These are phyloP conservation scores for Anethum foeniculum DNA, from an alignment of 140 eudicot genomes.

Conservation along the genomic window DNA sequence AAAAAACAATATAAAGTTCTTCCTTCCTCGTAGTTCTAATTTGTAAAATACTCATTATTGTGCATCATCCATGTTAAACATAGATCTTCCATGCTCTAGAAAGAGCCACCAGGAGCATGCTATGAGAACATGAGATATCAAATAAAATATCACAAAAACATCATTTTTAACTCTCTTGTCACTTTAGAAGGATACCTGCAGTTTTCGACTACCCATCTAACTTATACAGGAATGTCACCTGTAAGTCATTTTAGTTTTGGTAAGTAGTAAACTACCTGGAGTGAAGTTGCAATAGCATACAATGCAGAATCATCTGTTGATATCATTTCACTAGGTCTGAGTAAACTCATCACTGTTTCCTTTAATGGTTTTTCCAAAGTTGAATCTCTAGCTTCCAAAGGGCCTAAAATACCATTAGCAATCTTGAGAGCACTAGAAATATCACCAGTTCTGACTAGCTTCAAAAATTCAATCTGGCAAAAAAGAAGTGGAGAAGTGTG, in stretches of 20 bases:
- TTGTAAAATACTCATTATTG: background rate
- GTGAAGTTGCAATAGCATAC: conserved; percentile 78
- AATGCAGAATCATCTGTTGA: conserved; percentile 48
- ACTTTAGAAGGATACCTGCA: background rate
- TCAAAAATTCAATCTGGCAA: conserved; percentile 79
- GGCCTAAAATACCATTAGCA: conserved; percentile 76
- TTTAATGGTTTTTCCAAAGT: conserved; percentile 73
- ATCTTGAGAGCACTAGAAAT: conserved; percentile 65
- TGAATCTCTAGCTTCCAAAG: conserved; percentile 78
- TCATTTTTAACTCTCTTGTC: background rate
- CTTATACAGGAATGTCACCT: background rate
- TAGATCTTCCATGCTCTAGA: background rate
- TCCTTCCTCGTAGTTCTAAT: background rate
- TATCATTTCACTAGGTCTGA: conserved; percentile 57
- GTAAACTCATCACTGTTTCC: conserved; percentile 75
- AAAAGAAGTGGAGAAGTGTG: background rate
- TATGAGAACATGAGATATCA: background rate
- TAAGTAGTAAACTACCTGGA: conserved; percentile 53
- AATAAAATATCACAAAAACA: background rate
- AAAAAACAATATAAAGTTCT: background rate
- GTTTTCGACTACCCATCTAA: background rate
- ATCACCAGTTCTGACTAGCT: conserved; percentile 76
- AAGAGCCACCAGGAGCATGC: background rate
- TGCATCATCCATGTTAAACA: background rate
- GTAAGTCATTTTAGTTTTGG: background rate